Percentiles rank a stretch among this genome's conserved stretches.
Conservation (phyloP, 176 grass and related monocot genomes). For the Cenchrus purpureus region DNA sequence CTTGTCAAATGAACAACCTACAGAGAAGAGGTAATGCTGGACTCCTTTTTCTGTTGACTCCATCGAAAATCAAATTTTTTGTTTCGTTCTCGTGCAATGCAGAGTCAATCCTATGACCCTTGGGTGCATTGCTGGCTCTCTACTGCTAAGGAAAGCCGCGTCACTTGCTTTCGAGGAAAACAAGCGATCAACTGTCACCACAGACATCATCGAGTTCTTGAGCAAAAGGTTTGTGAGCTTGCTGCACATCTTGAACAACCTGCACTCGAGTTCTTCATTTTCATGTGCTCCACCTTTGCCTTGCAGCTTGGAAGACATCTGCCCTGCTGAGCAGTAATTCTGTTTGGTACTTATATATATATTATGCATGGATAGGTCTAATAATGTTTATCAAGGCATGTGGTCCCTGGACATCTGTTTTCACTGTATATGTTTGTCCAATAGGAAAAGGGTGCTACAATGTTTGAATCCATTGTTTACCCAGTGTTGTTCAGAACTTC, state of each 20-base stretch:
- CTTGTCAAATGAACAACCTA: conserved; percentile 45
- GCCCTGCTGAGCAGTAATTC: conserved; percentile 52
- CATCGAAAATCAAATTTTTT: background rate
- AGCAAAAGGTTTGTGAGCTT: conserved; percentile 37
- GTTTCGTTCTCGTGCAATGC: background rate
- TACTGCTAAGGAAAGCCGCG: conserved; percentile 75
- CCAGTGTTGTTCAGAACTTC: background rate
- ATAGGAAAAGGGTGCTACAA: background rate
- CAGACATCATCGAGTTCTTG: conserved; percentile 82
- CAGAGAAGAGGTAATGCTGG: conserved; percentile 62
- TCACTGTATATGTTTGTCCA: conserved; percentile 1
- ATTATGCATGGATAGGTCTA: background rate
- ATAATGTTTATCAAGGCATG: conserved; percentile 5
- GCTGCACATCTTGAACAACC: conserved; percentile 6
- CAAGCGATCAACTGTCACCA: conserved; percentile 75
- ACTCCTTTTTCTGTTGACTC: conserved; percentile 13
- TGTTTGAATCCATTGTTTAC: background rate
- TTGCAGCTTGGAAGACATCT: conserved; percentile 83
- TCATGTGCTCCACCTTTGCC: background rate
- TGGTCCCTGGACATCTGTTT: background rate
- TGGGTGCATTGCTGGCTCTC: conserved; percentile 75
- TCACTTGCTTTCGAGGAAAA: conserved; percentile 64
- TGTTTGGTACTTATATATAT: background rate
- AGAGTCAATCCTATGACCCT: conserved; percentile 89
- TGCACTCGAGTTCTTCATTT: background rate